Evolutionary conservation across 495 filamentous ascomycete species (phyloP), one percentile per base, ranked within the genome.

Genomic region (Penicillium robsamsonii): DNA sequence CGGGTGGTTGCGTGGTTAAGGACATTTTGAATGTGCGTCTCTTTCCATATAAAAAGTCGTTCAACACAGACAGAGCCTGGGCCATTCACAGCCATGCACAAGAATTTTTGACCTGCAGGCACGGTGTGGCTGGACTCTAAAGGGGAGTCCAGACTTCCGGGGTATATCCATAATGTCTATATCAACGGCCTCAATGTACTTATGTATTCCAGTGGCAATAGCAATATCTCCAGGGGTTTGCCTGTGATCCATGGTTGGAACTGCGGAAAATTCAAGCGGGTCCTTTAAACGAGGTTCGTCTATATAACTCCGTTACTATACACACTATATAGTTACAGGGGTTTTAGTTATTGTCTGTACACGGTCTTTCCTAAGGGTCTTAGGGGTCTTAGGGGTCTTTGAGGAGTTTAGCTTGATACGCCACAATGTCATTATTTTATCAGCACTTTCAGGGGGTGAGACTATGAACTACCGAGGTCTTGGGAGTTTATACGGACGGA

Each of bases 1-100:
- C 64, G 67, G 67, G 63, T 66, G 65, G 52, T 68, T 71, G 69
- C 69, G 64, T 70, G 62, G 48, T 65, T 59, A 65, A 37, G 37
- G 20, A 40, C 30, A 12, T 42, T 40, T 31, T 41, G 15, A 35
- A 54, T 37, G 35, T 22, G 43, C 31, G 35, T 46, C 40, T 46
- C 38, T 51, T 48, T 51, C 55, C 48, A 58, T 54, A 25, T 49
- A 37, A n/a, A 25, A 25, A 22, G 22, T 22, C 22, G 22, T 22
- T 22, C 22, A 25, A 13, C 8, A 47, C n/a, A 27, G 1, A 12
- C 29, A 52, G 50, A 50, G 46, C 24, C 58, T 33, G 46, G 45
- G 9, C 27, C 50, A 41, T 40, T 40, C 35, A 43, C 24, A 52
- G 37, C 50, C 22, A 40, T 56, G 46, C 54, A 57, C 57, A 60